Evolutionary conservation across 202 grass and related monocot species (phyloP).

Genomic region (Panicum virgatum): DNA sequence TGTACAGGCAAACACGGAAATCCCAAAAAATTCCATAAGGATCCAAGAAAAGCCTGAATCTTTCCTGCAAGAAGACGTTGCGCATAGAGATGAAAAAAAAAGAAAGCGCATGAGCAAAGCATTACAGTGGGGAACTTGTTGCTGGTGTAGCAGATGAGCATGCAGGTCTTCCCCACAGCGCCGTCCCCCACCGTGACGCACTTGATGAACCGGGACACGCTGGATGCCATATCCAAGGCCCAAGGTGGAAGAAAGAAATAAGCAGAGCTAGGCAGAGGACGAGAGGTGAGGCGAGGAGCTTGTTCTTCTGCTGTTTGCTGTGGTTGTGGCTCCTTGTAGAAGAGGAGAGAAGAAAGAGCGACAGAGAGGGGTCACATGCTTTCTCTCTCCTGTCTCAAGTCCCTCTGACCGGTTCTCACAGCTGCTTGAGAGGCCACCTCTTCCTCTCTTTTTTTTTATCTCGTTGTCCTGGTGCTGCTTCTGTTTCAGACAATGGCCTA

Average conservation of each 20-base stretch:
- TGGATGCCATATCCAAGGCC: conserved; percentile 47
- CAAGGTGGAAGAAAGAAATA: not conserved
- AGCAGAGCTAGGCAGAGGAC: not conserved
- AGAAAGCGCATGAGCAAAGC: not conserved
- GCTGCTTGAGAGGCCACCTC: not conserved
- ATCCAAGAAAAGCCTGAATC: conserved; percentile 14
- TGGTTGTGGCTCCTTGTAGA: conserved; percentile 19
- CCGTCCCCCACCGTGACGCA: conserved; percentile 77
- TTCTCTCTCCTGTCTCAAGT: not conserved
- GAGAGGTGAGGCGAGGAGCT: not conserved
- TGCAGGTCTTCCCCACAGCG: conserved; percentile 78
- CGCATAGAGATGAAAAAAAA: not conserved
- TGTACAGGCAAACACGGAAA: not conserved
- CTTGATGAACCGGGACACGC: conserved; percentile 76
- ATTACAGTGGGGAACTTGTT: conserved; percentile 78
- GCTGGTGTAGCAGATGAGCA: conserved; percentile 86
- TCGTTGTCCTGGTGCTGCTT: conserved; percentile 16
- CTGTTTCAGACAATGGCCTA: conserved; percentile 25
- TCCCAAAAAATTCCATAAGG: not conserved
- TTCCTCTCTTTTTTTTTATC: conserved; percentile 28
- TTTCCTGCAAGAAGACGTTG: not conserved
- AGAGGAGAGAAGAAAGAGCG: not conserved
- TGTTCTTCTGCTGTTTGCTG: conserved; percentile 6
- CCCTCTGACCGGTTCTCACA: not conserved
- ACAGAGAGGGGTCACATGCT: conserved; percentile 37